These are phyloP conservation scores for Phoma sp. DNA, from an alignment of 2,329 filamentous ascomycete genomes.

Conservation along the genomic window DNA sequence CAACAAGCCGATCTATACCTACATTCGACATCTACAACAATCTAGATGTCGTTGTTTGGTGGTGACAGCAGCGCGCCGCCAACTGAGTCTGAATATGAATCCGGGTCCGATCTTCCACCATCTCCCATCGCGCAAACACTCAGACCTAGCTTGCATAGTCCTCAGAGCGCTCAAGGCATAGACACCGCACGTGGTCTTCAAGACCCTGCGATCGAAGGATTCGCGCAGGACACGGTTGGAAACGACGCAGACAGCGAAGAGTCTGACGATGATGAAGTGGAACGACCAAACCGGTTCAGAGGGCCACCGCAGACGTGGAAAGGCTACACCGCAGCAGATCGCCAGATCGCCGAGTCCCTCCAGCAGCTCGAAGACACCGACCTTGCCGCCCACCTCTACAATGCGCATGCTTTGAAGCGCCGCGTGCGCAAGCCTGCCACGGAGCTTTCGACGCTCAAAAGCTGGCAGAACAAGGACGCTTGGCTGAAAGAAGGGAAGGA, in stretches of 20 bases:
- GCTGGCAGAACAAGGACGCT: conserved; percentile 50
- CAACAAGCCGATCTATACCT: not conserved
- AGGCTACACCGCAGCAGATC: conserved; percentile 65
- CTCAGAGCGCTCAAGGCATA: conserved; percentile 22
- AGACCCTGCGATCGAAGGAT: not conserved
- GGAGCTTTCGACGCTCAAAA: conserved; percentile 23
- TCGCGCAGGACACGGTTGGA: not conserved
- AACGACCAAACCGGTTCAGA: conserved; percentile 72
- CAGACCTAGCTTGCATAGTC: conserved; percentile 2
- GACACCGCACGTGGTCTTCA: conserved; percentile 1
- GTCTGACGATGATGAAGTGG: conserved; percentile 17
- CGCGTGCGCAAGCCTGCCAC: conserved; percentile 38
- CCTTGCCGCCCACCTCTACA: conserved; percentile 78
- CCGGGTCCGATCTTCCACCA: conserved; percentile 15
- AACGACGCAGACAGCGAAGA: conserved; percentile 26
- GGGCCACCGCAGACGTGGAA: conserved; percentile 73
- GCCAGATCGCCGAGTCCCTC: conserved; percentile 67
- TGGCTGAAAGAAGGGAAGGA: conserved; percentile 48
- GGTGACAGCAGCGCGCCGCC: conserved; percentile 31
- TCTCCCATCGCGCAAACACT: conserved; percentile 14
- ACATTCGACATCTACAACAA: conserved; percentile 27
- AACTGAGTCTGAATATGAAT: conserved; percentile 21
- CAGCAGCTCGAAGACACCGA: conserved; percentile 69
- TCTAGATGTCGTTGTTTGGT: conserved; percentile 49
- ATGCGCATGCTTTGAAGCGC: conserved; percentile 72